These are phyloP conservation scores for Mycosphaerella arachidis DNA, from an alignment of 2,329 filamentous ascomycete genomes.

Conservation along the genomic window DNA sequence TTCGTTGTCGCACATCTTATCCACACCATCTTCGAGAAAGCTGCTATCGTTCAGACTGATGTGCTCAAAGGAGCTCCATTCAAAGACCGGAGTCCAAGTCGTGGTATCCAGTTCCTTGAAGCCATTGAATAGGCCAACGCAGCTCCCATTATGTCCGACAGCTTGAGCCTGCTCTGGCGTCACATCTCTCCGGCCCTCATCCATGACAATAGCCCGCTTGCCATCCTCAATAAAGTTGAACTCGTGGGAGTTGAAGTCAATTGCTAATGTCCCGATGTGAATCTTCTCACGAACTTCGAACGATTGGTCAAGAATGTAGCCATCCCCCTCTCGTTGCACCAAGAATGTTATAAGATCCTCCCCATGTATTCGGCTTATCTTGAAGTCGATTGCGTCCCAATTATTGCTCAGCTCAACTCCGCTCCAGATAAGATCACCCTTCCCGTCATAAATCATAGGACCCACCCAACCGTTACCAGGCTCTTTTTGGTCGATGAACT, in stretches of 20 bases:
- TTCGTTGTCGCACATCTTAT: not conserved
- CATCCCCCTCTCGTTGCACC: constrained; percentile 10
- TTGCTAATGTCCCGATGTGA: constrained; percentile 11
- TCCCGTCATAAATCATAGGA: constrained; percentile 17
- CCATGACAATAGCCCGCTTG: constrained; percentile 11
- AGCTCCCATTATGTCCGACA: constrained; percentile 8
- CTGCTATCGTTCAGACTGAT: constrained; percentile 15
- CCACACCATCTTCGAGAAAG: not conserved
- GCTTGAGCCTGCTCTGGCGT: constrained; percentile 8
- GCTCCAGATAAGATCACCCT: constrained; percentile 20
- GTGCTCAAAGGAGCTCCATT: constrained; percentile 32
- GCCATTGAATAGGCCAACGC: constrained; percentile 27
- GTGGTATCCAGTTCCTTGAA: constrained; percentile 34
- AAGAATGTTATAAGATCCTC: constrained; percentile 7
- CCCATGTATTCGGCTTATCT: not conserved
- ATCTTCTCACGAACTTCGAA: constrained; percentile 11
- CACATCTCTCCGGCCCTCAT: constrained; percentile 6
- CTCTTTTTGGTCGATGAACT: constrained; percentile 10
- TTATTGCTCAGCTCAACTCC: constrained; percentile 12
- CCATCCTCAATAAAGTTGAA: constrained; percentile 16
- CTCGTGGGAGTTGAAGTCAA: constrained; percentile 18
- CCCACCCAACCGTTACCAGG: constrained; percentile 15
- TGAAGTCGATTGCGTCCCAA: constrained; percentile 14
- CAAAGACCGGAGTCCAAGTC: constrained; percentile 31
- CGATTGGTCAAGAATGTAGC: constrained; percentile 11